Conservation (phyloP, 2,329 filamentous ascomycete species). For the Trichoderma koningiopsis region DNA sequence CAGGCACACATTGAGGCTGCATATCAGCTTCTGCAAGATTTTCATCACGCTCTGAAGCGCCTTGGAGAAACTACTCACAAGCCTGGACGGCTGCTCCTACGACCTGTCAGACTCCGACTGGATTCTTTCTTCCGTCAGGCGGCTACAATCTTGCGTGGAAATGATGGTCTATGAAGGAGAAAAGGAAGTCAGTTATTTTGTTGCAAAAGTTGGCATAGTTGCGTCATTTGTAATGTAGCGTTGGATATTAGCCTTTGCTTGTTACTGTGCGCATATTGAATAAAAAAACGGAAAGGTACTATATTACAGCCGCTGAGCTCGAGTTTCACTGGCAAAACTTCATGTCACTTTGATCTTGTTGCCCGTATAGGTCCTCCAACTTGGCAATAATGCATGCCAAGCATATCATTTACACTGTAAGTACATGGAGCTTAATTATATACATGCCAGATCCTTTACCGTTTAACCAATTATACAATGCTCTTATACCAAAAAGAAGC, state of each 20-base stretch:
- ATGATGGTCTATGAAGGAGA: background rate
- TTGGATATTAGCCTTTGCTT: background rate
- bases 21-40: conserved; percentile 42
- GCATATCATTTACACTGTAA: background rate
- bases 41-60: conserved; percentile 42
- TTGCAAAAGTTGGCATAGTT: background rate
- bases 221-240: background rate
- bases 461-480: background rate
- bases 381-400: background rate
- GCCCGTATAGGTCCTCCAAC: background rate
- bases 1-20: conserved; percentile 39
- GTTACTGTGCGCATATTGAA: background rate
- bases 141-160: conserved; percentile 32
- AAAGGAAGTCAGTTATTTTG: background rate
- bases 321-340: background rate
- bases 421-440: background rate
- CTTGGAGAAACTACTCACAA: conserved; percentile 38
- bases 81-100: conserved; percentile 38
- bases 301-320: background rate
- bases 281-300: background rate
- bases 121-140: conserved; percentile 47
- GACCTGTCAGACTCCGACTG: conserved; percentile 42
- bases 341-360: background rate
- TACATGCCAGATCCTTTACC: background rate
- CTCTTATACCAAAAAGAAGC: background rate